Percentiles rank a stretch among this genome's conserved stretches.
These are phyloP conservation scores for Tolypocladium ovalisporum DNA, from an alignment of 2,329 filamentous ascomycete genomes.

Conservation along the genomic window DNA sequence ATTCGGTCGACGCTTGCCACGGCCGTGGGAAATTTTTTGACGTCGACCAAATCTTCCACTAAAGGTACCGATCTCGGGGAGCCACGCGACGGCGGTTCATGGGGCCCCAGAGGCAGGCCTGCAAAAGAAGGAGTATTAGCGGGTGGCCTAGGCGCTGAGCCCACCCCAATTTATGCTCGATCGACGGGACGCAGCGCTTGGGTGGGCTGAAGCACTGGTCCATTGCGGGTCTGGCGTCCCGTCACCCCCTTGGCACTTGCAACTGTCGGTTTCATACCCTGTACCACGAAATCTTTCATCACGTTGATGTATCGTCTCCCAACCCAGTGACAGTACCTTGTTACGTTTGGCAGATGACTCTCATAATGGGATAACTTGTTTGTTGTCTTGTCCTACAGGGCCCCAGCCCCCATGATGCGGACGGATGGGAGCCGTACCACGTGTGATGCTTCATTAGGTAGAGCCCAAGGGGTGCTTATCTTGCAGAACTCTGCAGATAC, in stretches of 20 bases:
- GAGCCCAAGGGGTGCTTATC: too few relatives aligned
- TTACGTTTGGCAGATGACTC: too few relatives aligned
- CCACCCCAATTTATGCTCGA: neutral
- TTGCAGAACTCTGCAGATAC: neutral
- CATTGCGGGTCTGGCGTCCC: neutral
- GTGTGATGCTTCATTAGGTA: too few relatives aligned
- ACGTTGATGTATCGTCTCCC: neutral
- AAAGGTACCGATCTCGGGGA: constrained; percentile 8
- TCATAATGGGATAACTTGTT: too few relatives aligned
- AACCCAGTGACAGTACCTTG: neutral
- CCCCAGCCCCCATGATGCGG: too few relatives aligned
- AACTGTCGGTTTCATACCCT: neutral
- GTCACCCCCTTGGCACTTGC: too few relatives aligned
- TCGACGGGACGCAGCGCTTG: neutral
- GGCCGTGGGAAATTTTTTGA: constrained; percentile 7
- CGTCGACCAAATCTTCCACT: neutral
- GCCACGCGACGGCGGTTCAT: constrained; percentile 2
- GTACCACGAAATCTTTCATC: neutral
- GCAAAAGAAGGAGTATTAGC: neutral
- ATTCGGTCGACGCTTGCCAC: neutral
- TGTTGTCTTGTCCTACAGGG: too few relatives aligned
- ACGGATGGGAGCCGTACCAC: too few relatives aligned
- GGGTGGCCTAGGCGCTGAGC: neutral
- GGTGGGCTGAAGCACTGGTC: neutral
- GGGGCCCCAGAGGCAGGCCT: neutral